Evolutionary conservation across 2,329 filamentous ascomycete species (phyloP), one percentile per base, ranked within the genome.

Genomic region (Fusarium udum): DNA sequence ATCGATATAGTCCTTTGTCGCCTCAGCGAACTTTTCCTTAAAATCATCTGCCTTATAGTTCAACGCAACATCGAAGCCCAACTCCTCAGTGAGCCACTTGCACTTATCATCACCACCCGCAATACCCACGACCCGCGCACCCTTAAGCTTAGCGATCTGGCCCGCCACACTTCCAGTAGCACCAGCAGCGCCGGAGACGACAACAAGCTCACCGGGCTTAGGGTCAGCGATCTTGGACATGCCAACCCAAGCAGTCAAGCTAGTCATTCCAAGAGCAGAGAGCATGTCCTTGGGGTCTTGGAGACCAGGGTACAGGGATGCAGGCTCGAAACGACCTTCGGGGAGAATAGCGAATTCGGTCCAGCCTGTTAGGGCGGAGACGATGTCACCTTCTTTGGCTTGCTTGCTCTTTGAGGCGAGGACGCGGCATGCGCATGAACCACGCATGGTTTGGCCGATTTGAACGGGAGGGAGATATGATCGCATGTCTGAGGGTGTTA

Each of bases 81-180:
- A 82, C 76, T 91, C 88, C 68, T 88, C 82, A 7, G 84, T 87
- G 70, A 95, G 80, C 87, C 91, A 93, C 56, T 84, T 81, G 75
- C 89, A 92, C 83, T 94, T 94, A 42, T 92, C 89, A 40, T 89
- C 86, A 61, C 86, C 87, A 1, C 92, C 92, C 2, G 91, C 91
- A 69, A 93, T 85, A 12, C 92, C 92, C 28, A 92, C 81, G 18
- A 93, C 89, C 6, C 85, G 75, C 53, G 83, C 83, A 18, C 92
- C 93, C 80, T 90, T 90, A 60, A 94, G 83, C 84, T 93, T 94
- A 24, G 92, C 92, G 74, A 95, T 93, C 82, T 95, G 93, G 1
- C 92, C 92, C 1, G 90, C 93, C 3, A 95, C 89, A 77, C 88
- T 92, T 3, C 93, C 93, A 0, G 93, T 95, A 0, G 93, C 93